phyloP scores from a whole-genome alignment of 352 stramenopile genomes.

The Pythium brassicae region DNA sequence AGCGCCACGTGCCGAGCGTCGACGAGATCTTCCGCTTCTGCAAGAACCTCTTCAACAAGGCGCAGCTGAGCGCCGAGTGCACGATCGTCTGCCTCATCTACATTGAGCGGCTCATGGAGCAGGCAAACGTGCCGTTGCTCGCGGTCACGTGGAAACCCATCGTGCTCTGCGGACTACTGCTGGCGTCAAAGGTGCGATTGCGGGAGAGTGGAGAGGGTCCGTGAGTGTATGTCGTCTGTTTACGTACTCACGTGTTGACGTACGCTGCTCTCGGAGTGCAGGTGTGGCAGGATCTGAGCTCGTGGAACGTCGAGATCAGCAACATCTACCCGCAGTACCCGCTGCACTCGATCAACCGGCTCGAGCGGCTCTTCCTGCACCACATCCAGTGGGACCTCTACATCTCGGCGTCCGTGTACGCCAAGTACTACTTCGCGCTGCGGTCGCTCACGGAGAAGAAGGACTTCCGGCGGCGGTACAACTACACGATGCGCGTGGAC shows the following conservation, averaged over 20 bases:
- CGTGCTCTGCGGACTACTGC: conserved; percentile 94
- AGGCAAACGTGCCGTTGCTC: conserved; percentile 93
- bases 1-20: conserved; percentile 81
- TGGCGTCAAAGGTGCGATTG: conserved; percentile 97
- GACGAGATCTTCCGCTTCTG: conserved; percentile 92
- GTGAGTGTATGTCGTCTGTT: not conserved
- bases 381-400: conserved; percentile 99
- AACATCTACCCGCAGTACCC: conserved; percentile 98
- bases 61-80: conserved; percentile 97
- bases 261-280: too few species aligned
- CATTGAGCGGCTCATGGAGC: conserved; percentile 98
- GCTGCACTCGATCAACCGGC: conserved; percentile 95
- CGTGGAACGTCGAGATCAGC: conserved; percentile 98
- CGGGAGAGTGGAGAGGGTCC: not conserved
- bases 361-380: conserved; percentile 96
- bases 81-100: conserved; percentile 99
- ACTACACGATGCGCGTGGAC: conserved; percentile 86
- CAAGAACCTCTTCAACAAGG: conserved; percentile 95
- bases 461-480: conserved; percentile 88
- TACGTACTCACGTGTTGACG: too few species aligned
- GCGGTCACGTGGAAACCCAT: conserved; percentile 97
- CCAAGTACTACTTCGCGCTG: conserved; percentile 99
- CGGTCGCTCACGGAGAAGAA: conserved; percentile 90
- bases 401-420: conserved; percentile 93
- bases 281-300: conserved; percentile 98